Conservation (phyloP, 345 rosid species). For the Camelina laxa region DNA sequence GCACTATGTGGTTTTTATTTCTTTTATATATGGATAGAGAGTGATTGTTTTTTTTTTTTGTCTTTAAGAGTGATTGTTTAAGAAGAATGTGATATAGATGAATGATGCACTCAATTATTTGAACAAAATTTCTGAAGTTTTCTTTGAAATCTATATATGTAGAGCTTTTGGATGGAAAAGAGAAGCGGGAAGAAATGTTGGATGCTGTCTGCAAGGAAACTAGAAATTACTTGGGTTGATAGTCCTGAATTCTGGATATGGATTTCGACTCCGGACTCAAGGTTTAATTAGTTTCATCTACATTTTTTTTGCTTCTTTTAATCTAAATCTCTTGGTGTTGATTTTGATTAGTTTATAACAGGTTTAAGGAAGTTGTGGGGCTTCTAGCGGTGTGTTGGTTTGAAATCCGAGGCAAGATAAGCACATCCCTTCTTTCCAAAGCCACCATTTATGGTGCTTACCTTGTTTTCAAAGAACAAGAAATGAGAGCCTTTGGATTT, state of each 20-base stretch:
- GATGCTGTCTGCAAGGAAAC: constrained; percentile 56
- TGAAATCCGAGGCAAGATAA: constrained; percentile 54
- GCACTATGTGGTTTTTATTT: background rate
- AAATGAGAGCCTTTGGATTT: constrained; percentile 41
- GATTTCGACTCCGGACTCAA: constrained; percentile 43
- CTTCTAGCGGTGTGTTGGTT: constrained; percentile 58
- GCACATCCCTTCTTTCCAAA: constrained; percentile 48
- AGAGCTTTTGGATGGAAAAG: constrained; percentile 51
- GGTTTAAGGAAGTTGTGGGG: constrained; percentile 41
- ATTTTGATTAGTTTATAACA: constrained; percentile 18
- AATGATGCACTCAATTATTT: background rate
- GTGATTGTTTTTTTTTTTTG: background rate
- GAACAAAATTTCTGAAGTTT: background rate
- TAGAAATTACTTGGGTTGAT: constrained; percentile 52
- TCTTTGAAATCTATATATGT: background rate
- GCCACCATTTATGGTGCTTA: constrained; percentile 52
- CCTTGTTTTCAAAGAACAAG: constrained; percentile 47
- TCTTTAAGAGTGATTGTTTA: background rate
- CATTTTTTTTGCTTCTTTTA: background rate
- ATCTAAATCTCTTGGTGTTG: background rate
- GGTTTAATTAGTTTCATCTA: constrained; percentile 35
- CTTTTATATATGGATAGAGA: background rate
- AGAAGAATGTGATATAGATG: background rate
- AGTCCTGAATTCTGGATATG: constrained; percentile 52
- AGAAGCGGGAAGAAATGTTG: constrained; percentile 53